Base-by-base conservation (phyloP, 352 stramenopile species). In the Pythium myriotylum region DNA sequence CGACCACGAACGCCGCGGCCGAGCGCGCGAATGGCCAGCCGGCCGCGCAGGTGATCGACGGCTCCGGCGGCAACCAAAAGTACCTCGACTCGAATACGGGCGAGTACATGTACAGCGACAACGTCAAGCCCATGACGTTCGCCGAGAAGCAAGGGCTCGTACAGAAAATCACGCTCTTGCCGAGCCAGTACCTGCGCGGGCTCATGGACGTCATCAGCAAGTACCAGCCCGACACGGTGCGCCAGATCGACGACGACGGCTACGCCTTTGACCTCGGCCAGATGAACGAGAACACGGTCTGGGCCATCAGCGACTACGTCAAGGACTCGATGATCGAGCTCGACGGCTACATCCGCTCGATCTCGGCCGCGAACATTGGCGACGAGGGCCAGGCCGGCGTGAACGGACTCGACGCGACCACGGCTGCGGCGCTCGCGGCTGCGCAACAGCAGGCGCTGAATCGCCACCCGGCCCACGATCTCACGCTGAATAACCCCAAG, bases 271-370 rank as follows among this genome's bases (percentile, higher is more conserved):
- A 94, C 48, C 56, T 94, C 19, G 85, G 84, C 10, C 85, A 92
- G 61, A 94, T 94, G 85, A 91, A 92, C 64, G 85, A 94, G 65
- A 94, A 94, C 67, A 94, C 85, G 0, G 85, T 92, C 37, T 94
- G 83, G 79, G 85, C 85, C 47, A 94, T 94, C 60, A 89, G 79
- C 45, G 85, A 94, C 57, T 94, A 94, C 64, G 85, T 94, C 24
- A 89, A 91, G 59, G 82, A 92, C 50, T 89, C 83, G 48, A 92
- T 94, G 80, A 79, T 89, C 29, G 85, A 94, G 63, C 55, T 94
- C 35, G 84, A 94, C 45, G 82, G 84, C 33, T 94, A 94, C 68
- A 91, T 94, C 49, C 82, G 82, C 55, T 89, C 81, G 42, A 77
- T 86, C 20, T 76, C 77, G 40, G 72, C 80, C 24, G 75, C 72